A percentile compares a stretch with the other conserved stretches of the same genome.
Conservation (phyloP, 2,329 filamentous ascomycete genomes). For the Colletotrichum brevisporum region DNA sequence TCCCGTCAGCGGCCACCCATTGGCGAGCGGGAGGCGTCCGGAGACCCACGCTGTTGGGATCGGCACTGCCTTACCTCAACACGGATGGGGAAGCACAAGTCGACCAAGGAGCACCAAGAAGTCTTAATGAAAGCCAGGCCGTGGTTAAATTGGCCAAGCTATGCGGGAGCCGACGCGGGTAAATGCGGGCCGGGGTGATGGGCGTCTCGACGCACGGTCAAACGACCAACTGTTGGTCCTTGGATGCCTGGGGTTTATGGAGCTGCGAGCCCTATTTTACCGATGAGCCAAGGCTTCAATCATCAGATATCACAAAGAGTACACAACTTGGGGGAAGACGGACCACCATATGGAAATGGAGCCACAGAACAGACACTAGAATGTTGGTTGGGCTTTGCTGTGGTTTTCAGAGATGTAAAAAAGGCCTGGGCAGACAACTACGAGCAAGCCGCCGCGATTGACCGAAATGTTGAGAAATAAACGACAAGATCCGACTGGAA, state of each 20-base stretch:
- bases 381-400: too few species aligned
- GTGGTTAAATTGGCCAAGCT: slow-evolving; percentile 22
- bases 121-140: not conserved
- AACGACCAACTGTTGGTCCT: not conserved
- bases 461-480: too few species aligned
- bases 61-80: not conserved
- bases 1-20: slow-evolving; percentile 6
- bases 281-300: too few species aligned
- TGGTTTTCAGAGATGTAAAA: too few species aligned
- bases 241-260: not conserved
- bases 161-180: slow-evolving; percentile 17
- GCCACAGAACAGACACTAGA: too few species aligned
- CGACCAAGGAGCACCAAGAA: not conserved
- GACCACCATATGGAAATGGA: too few species aligned
- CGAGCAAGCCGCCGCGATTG: too few species aligned
- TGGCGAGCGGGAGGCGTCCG: not conserved
- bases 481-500: too few species aligned
- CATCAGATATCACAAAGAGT: too few species aligned
- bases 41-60: slow-evolving; percentile 6
- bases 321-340: too few species aligned
- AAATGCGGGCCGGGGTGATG: slow-evolving; percentile 19
- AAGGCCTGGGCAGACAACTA: too few species aligned
- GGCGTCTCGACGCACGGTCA: not conserved
- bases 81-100: not conserved
- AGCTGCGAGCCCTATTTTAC: too few species aligned